These are phyloP conservation scores for Linnemannia exigua DNA, from an alignment of 192 early-diverging fungal genomes.

Conservation along the genomic window DNA sequence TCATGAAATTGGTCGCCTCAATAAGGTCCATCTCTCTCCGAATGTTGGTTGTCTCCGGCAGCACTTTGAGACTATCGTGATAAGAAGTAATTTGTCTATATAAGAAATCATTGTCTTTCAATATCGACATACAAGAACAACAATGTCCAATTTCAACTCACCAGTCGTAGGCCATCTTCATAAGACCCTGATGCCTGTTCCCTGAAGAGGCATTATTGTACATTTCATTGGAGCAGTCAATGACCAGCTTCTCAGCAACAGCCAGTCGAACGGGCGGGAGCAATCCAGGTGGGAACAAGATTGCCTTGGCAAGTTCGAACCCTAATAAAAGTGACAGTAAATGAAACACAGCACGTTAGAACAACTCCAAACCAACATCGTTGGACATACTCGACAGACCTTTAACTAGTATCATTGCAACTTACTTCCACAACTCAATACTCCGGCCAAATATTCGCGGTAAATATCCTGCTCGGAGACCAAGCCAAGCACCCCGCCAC, in stretches of 20 bases:
- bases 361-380: neutral
- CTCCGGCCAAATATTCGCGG: constrained; percentile 68
- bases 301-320: constrained; percentile 70
- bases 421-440: constrained; percentile 74
- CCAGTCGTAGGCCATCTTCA: constrained; percentile 84
- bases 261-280: constrained; percentile 57
- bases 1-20: constrained; percentile 77
- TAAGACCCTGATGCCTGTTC: constrained; percentile 72
- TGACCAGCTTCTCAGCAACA: constrained; percentile 70
- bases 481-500: constrained; percentile 65
- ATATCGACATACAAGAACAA: neutral
- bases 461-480: constrained; percentile 72
- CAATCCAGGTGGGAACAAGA: constrained; percentile 60
- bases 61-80: constrained; percentile 67
- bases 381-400: neutral
- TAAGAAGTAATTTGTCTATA: constrained; percentile 1
- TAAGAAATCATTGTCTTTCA: neutral
- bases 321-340: constrained; percentile 37
- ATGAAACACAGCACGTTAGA: neutral
- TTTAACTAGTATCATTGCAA: neutral
- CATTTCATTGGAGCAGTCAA: constrained; percentile 79
- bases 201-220: constrained; percentile 81
- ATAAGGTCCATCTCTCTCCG: constrained; percentile 75
- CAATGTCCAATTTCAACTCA: constrained; percentile 22
- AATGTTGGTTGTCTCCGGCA: constrained; percentile 69